Evolutionary conservation across 1,139 yeast species (phyloP), one percentile per base, ranked within the genome.

Genomic region (Tardiomyces blankii): DNA sequence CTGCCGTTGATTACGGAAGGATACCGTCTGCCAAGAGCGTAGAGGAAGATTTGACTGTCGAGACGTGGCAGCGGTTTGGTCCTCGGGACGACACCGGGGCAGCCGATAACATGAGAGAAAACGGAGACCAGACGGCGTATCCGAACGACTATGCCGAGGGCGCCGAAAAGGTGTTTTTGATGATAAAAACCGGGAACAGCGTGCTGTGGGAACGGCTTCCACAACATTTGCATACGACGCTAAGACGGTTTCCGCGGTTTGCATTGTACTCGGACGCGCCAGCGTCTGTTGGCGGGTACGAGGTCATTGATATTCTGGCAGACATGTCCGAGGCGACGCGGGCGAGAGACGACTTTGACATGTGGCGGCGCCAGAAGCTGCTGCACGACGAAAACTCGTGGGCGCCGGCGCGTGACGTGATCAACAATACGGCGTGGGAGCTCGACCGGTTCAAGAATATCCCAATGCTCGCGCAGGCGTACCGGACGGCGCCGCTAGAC

Each of bases 391-490:
- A 47, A 21, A 58, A 56, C 40, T 58, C 54, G 44, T 52, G 50
- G 18, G 47, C 52, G 51, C 54, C 54, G 32, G 44, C 56, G 12
- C 40, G 49, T 12, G 54, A 54, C 16, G 41, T 59, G 23, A 40
- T 44, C 21, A 40, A 48, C 18, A 45, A 44, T 21, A 12, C 39
- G 5, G 54, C 50, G 23, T 67, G 70, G 70, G 54, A 58, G 3
- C 53, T 64, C 9, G 71, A 67, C 52, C 55, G 59, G 47, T 64
- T 57, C 55, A 67, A 67, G 49, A 66, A 66, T 48, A 49, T 67
- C 18, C 70, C 70, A 23, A 66, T 67, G 63, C 56, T 64, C 25
- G 53, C 51, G 7, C 65, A 65, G 41, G 70, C 69, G 2, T 66
- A 58, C 52, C 40, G 45, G n/a, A 44, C 42, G 5, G 51, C 60